phyloP scores from a whole-genome alignment of 129 eudicot species.

The Sambucus nigra region DNA sequence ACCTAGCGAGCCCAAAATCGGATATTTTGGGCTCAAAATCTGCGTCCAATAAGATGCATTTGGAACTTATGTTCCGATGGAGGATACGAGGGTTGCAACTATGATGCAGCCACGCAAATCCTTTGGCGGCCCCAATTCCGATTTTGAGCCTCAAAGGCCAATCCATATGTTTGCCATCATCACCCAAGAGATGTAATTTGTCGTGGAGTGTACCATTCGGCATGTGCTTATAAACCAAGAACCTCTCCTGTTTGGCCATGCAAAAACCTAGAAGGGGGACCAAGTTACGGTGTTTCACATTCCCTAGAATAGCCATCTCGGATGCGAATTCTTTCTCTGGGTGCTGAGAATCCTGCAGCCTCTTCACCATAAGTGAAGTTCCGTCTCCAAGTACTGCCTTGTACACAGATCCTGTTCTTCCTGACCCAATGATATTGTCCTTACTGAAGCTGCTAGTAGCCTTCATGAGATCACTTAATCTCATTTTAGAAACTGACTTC shows the following conservation, averaged over 20 bases:
- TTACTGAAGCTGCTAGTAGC: slow-evolving; percentile 31
- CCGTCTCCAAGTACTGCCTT: slow-evolving; percentile 28
- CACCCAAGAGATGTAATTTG: slow-evolving; percentile 18
- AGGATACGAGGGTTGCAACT: slow-evolving; percentile 29
- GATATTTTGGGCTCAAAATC: slow-evolving; percentile 49
- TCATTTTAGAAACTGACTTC: slow-evolving; percentile 18
- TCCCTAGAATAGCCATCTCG: slow-evolving; percentile 36
- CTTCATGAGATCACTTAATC: slow-evolving; percentile 24
- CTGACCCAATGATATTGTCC: slow-evolving; percentile 23
- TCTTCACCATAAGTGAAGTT: slow-evolving; percentile 25
- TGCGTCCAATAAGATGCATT: slow-evolving; percentile 37
- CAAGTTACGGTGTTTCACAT: slow-evolving; percentile 24
- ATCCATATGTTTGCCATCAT: slow-evolving; percentile 16
- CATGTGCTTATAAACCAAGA: slow-evolving; percentile 45
- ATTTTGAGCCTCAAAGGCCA: slow-evolving; percentile 47
- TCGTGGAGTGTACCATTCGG: slow-evolving; percentile 44
- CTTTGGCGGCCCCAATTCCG: slow-evolving; percentile 41
- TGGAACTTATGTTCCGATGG: slow-evolving; percentile 39
- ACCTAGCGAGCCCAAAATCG: slow-evolving; percentile 35
- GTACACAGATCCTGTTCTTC: slow-evolving; percentile 39
- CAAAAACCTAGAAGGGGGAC: slow-evolving; percentile 48
- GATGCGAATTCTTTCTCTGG: slow-evolving; percentile 32
- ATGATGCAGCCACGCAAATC: slow-evolving; percentile 55
- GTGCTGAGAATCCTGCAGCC: slow-evolving; percentile 32
- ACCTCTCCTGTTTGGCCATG: slow-evolving; percentile 29